These are phyloP conservation scores for Purpureocillium takamizusanense DNA, from an alignment of 2,329 filamentous ascomycete genomes.

Conservation along the genomic window DNA sequence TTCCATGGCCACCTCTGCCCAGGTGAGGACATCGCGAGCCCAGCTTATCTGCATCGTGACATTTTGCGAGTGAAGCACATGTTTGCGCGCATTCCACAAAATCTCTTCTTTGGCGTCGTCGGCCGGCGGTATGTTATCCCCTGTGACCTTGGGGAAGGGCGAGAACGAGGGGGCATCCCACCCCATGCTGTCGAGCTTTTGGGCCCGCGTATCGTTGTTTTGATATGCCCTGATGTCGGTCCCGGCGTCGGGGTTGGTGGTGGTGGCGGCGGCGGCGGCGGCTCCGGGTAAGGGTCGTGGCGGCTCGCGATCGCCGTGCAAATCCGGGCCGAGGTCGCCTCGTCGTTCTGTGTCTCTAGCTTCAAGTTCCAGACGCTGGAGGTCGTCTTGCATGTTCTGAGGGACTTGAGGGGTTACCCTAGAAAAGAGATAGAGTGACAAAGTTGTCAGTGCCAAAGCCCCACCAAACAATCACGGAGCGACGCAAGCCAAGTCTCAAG, in stretches of 20 bases:
- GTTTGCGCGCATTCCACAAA: conserved; percentile 71
- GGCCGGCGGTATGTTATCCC: conserved; percentile 83
- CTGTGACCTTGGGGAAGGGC: conserved; percentile 78
- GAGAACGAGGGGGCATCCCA: conserved; percentile 70
- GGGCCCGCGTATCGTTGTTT: conserved; percentile 24
- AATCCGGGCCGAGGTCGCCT: conserved; percentile 19
- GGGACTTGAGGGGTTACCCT: conserved; percentile 94
- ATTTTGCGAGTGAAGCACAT: conserved; percentile 87
- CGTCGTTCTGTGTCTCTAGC: conserved; percentile 40
- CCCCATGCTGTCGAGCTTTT: conserved; percentile 32
- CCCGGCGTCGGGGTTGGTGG: conserved; percentile 14
- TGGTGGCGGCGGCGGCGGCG: conserved; percentile 26
- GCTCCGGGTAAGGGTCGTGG: conserved; percentile 24
- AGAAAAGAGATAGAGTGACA: conserved; percentile 19
- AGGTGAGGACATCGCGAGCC: conserved; percentile 86
- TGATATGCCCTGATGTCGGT: conserved; percentile 24
- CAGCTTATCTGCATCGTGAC: conserved; percentile 94
- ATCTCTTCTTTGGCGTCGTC: conserved; percentile 92
- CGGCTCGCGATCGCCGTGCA: conserved; percentile 31
- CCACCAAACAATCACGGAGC: conserved; percentile 11
- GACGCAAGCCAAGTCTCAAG: not conserved
- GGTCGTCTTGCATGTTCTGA: conserved; percentile 90
- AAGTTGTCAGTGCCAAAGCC: conserved; percentile 25
- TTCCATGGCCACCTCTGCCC: conserved; percentile 76
- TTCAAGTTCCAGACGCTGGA: conserved; percentile 84